Base-by-base conservation (phyloP, 2,329 filamentous ascomycete species). In the Ophiocordyceps polyrhachis-furcata region DNA sequence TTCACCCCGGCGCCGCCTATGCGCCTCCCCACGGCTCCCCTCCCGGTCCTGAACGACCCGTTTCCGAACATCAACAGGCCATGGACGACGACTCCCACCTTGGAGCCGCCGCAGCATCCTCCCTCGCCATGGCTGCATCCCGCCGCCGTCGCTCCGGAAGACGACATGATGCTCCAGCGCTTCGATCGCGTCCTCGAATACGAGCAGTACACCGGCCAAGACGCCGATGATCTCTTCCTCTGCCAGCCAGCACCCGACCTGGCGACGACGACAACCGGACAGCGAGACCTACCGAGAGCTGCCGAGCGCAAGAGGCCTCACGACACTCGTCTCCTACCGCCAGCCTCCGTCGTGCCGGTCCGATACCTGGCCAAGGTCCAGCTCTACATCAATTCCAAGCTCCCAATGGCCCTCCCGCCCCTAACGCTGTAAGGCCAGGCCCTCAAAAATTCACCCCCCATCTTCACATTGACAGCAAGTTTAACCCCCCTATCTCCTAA, bases 341-440 rank as follows among this genome's bases (percentile, higher is more conserved):
- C 6, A 4, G 41, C 55, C 0, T 50, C 53, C 3, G 55, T 58
- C 1, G 50, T 57, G 1, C 66, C 68, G 12, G 68, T 68, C 9
- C 74, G 71, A 48, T 77, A 79, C 55, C 85, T 87, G 52, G 71
- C 77, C 14, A 93, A 91, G 58, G 81, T 85, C 14, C 80, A 86
- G 54, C 62, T 79, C 1, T 93, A 93, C 56, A 70, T 75, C 41
- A 93, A 93, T 57, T 83, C 85, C 2, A 76, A 73, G 46, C 64
- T 93, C 5, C 81, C 84, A 0, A 64, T 70, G 32, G 66, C 81
- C 48, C 65, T 93, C 2, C 74, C 78, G 1, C 73, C 76, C 0
- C 68, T 91, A 42, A 76, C 73, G 53, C 63, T 89, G 70, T 83
- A 67, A n/a, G n/a, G n/a, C n/a, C n/a, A n/a, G n/a, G n/a, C n/a